Base-by-base conservation (phyloP, 2,329 filamentous ascomycete species). In the Neonectria ditissima region DNA sequence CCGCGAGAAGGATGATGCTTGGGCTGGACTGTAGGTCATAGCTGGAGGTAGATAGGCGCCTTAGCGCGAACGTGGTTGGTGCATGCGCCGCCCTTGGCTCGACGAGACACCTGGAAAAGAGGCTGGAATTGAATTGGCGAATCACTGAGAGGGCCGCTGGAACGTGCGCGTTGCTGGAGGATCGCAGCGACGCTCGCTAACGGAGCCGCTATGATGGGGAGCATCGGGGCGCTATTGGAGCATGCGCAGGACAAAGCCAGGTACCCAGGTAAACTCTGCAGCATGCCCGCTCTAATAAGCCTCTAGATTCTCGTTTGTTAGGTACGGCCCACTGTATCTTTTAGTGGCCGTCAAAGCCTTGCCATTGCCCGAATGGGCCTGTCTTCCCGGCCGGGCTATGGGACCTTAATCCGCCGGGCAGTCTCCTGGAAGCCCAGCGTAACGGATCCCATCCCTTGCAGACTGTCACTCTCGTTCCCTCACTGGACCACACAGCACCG, bases 401-500 rank as follows among this genome's bases (percentile, higher is more conserved):
- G n/a, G 37, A 39, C 13, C 34, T 37, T 4, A 43, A 34, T 16
- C 54, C 32, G 16, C 54, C 54, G n/a, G n/a, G 24, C 24, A 52
- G 55, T 43, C 26, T 26, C 16, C 26, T 34, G 55, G 37, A 47
- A 34, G 37, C 32, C n/a, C 18, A n/a, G 34, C 13, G 30, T n/a
- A 6, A 37, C 16, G 14, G 34, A 37, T n/a, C 47, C 39, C 54
- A 44, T 48, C 51, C 51, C 16, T 43, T 7, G 26, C 44, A 16
- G 30, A 43, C 32, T 55, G 51, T n/a, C 26, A 50, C 44, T 18
- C 58, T 24, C 34, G 51, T n/a, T 24, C 39, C 5, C 50, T 55
- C 37, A 61, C 44, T 61, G 54, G 59, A 30, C 54, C 59, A 57
- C 59, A 57, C 59, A 48, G 57, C 59, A 62, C 59, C 54, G 59